Conservation (phyloP, 805 yeast genomes). For the Maudiozyma barnettii region DNA sequence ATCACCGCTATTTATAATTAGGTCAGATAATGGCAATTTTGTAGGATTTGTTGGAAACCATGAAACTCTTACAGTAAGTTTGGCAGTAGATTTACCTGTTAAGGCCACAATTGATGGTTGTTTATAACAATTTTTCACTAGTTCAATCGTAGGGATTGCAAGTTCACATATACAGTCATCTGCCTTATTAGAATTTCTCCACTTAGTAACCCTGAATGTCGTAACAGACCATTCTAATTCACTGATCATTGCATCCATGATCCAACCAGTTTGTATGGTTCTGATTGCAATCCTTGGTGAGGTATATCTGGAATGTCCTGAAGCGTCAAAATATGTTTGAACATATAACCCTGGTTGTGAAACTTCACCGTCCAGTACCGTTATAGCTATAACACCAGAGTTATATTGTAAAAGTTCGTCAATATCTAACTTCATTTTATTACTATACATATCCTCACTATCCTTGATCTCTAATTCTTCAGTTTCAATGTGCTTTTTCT, state of each 20-base stretch:
- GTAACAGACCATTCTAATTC: conserved; percentile 65
- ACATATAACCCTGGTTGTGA: conserved; percentile 48
- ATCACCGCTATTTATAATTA: conserved; percentile 61
- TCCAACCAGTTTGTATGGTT: conserved; percentile 30
- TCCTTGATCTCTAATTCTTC: conserved; percentile 23
- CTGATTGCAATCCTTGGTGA: conserved; percentile 36
- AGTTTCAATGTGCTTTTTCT: conserved; percentile 18
- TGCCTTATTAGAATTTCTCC: conserved; percentile 41
- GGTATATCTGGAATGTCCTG: conserved; percentile 49
- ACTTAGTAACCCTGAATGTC: conserved; percentile 47
- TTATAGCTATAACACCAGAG: conserved; percentile 64
- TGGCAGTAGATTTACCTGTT: conserved; percentile 40
- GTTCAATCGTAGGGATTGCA: conserved; percentile 50
- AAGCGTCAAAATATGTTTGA: conserved; percentile 65
- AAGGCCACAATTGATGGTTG: conserved; percentile 46
- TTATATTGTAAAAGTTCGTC: conserved; percentile 45
- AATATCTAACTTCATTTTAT: conserved; percentile 42
- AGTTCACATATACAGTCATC: conserved; percentile 49
- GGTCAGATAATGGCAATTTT: conserved; percentile 58
- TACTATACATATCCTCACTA: conserved; percentile 30
- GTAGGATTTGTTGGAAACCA: conserved; percentile 63
- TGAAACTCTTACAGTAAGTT: conserved; percentile 46
- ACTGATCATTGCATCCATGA: conserved; percentile 59
- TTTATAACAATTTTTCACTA: conserved; percentile 50
- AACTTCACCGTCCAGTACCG: conserved; percentile 46